Percentiles rank a stretch among this genome's conserved stretches.
Evolutionary conservation across 768 basidiomycete species (phyloP).

Genomic region (Psilocybe cyanescens): DNA sequence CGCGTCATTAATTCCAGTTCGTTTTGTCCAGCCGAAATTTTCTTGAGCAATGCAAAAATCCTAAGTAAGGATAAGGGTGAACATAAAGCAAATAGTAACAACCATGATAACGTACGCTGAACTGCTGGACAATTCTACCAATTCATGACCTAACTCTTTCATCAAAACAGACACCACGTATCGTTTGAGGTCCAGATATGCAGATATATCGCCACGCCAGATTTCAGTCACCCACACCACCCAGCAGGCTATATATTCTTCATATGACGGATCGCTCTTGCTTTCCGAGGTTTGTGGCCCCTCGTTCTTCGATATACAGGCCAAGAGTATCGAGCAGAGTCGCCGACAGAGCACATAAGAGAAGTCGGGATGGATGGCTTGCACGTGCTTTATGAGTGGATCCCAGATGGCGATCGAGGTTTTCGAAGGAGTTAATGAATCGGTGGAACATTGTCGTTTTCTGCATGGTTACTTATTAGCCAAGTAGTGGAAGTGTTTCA

Average conservation of each 20-base stretch:
- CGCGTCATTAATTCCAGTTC: slow-evolving; percentile 18
- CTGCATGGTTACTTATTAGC: slow-evolving; percentile 35
- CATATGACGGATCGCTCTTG: slow-evolving; percentile 47
- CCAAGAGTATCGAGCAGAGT: slow-evolving; percentile 42
- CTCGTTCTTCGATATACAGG: not conserved
- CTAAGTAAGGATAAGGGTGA: slow-evolving; percentile 4
- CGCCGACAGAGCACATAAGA: slow-evolving; percentile 48
- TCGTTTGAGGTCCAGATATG: slow-evolving; percentile 43
- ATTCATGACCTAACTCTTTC: slow-evolving; percentile 47
- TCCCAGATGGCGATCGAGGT: slow-evolving; percentile 65
- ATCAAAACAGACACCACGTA: slow-evolving; percentile 50
- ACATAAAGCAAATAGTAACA: not conserved
- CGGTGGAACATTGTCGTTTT: slow-evolving; percentile 51
- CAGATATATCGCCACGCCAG: slow-evolving; percentile 29
- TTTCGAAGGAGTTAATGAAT: slow-evolving; percentile 53
- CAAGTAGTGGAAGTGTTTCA: slow-evolving; percentile 52
- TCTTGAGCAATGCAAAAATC: slow-evolving; percentile 17
- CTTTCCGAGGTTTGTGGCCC: slow-evolving; percentile 17
- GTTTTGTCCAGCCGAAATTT: slow-evolving; percentile 14
- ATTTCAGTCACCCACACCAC: slow-evolving; percentile 59
- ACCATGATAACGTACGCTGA: slow-evolving; percentile 17
- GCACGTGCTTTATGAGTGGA: slow-evolving; percentile 63
- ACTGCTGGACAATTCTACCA: slow-evolving; percentile 6
- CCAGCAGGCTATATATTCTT: slow-evolving; percentile 72
- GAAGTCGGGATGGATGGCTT: slow-evolving; percentile 58